Percentiles rank a stretch among this genome's conserved stretches.
Conservation (phyloP, 2,329 filamentous ascomycete genomes). For the Lecanoromycetidae sp. region DNA sequence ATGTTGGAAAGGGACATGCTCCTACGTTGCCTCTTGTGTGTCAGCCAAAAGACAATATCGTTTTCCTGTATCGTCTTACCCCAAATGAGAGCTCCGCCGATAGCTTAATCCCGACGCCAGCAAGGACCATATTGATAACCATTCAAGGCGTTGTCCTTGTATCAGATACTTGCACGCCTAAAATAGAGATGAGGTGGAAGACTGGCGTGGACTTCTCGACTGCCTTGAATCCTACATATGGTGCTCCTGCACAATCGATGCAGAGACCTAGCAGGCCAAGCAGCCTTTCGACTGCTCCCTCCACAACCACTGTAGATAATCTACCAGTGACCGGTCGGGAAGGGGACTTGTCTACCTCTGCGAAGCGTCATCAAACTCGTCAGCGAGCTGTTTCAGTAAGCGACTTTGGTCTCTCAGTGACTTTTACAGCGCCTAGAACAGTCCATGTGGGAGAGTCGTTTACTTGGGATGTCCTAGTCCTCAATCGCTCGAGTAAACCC, state of each 20-base stretch:
- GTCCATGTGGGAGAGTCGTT: conserved; percentile 43
- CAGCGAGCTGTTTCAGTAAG: conserved; percentile 27
- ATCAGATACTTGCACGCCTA: conserved; percentile 31
- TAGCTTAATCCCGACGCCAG: conserved; percentile 25
- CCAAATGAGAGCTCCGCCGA: conserved; percentile 12
- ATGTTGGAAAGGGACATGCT: conserved; percentile 5
- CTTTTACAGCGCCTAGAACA: conserved; percentile 40
- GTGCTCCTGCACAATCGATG: conserved; percentile 33
- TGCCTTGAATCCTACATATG: conserved; percentile 35
- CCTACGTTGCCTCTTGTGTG: conserved; percentile 13
- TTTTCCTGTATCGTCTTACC: conserved; percentile 17
- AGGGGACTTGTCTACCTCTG: conserved; percentile 1
- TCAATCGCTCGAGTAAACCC: conserved; percentile 43
- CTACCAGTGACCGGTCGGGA: conserved; percentile 1
- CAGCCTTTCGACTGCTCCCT: conserved; percentile 29
- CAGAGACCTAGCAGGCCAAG: conserved; percentile 35
- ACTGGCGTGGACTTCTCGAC: conserved; percentile 39
- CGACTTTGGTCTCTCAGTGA: conserved; percentile 40
- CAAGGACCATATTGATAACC: conserved; percentile 35
- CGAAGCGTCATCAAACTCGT: conserved; percentile 16
- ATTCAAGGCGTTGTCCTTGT: conserved; percentile 33
- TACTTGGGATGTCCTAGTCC: conserved; percentile 45
- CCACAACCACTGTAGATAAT: conserved; percentile 18
- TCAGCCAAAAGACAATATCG: conserved; percentile 12
- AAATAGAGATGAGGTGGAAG: conserved; percentile 37